Base-by-base conservation (phyloP, 352 stramenopile species). In the Globisporangium barbulae region DNA sequence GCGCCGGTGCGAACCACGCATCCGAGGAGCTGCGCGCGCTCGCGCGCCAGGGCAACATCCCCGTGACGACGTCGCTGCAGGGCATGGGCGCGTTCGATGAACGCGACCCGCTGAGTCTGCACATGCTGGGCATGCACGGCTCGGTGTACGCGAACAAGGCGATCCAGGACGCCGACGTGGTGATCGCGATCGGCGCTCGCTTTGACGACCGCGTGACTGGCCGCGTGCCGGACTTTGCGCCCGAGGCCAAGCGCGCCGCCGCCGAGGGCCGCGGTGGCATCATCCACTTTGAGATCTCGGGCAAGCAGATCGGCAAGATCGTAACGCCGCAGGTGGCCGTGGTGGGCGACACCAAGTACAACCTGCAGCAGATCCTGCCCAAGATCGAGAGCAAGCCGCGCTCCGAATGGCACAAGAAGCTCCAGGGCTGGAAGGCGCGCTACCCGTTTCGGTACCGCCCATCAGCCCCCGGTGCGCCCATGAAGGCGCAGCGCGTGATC, bases 61-160 rank as follows among this genome's bases (percentile, higher is more conserved):
- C 96, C 21, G 93, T 99, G 41, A 97, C 94, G 6, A 98, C 94
- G 8, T 97, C 96, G 61, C 81, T 99, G 33, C 94, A 95, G 69
- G 96, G 89, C 17, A 89, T 99, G 72, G 96, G 96, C 41, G 79
- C 79, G 7, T 99, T 98, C 61, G 94, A 98, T 59, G 96, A 99
- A 70, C 78, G 92, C 48, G 87, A 98, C 72, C 77, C 87, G 45
- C 86, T 99, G 19, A 97, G 93, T 77, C 83, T 98, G 55, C 96
- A 98, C 71, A 98, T 99, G 93, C 76, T 99, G 39, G 94, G 96
- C 44, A 99, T 99, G 96, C 96, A 99, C 78, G 96, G 94, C 7
- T 97, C 96, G 22, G 91, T 96, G 47, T 98, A 97, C 65, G 94
- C 96, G 44, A 99, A 99, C 81, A 98, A 97, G 63, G 86, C 97